Evolutionary conservation across 306 rosid species (phyloP), one percentile per base, ranked within the genome.

Genomic region (Rosa chinensis): DNA sequence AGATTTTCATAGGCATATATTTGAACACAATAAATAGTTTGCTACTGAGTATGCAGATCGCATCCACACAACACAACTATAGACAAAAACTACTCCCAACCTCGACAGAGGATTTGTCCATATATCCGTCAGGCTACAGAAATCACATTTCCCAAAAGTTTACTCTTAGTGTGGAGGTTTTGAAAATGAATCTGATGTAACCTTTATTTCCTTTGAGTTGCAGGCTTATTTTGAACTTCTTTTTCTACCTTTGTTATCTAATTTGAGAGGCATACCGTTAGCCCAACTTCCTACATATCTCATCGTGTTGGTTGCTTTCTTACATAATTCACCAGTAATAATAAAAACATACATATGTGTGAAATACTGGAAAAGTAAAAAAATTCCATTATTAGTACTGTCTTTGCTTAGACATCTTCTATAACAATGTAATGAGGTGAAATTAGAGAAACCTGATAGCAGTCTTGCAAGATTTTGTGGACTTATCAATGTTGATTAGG

Each of bases 371-470:
- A 32, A 55, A 40, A 39, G 45, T 42, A 28, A 14, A 39, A 37
- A 28, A 40, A 10, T 5, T 58, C 25, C 5, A 5, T 17, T 12
- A 53, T 55, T 11, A 10, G 40, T 13, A 55, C 2, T 1, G 4
- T 5, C 17, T 74, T 8, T 74, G 48, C 16, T 37, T 10, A 53
- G 7, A 71, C 49, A 53, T 44, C 18, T 63, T 28, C 70, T 32
- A 16, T 48, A 45, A 25, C 39, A 9, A 48, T 10, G 21, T 7
- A 14, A n/a, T 66, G 35, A 44, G 49, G 66, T 20, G 18, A 10
- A 66, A 4, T 11, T 50, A 23, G 59, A 73, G 78, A 63, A 83
- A 96, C 98, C 98, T 96, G 88, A 96, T 93, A 66, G 99, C 98
- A 78, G 91, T 28, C 32, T 28, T 28, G 32, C 1, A 28, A 28